A percentile compares a stretch with the other conserved stretches of the same genome.
These are phyloP conservation scores for Diaporthe sp. DNA, from an alignment of 2,329 filamentous ascomycete genomes.

Conservation along the genomic window DNA sequence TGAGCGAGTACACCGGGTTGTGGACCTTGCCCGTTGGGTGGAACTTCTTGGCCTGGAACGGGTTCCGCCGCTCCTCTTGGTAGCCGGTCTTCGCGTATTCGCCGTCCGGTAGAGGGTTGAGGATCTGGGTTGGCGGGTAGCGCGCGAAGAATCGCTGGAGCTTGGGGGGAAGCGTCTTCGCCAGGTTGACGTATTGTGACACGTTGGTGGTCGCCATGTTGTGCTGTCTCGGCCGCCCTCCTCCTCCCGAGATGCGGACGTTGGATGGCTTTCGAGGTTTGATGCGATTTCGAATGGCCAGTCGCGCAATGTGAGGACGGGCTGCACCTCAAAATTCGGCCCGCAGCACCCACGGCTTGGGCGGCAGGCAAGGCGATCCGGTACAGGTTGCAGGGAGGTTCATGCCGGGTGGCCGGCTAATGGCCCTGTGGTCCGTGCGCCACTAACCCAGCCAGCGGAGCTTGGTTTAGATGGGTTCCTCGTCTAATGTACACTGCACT, in stretches of 20 bases:
- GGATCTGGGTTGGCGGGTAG: constrained; percentile 81
- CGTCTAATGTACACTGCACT: background rate
- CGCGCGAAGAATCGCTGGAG: constrained; percentile 90
- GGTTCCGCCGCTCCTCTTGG: constrained; percentile 76
- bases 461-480: background rate
- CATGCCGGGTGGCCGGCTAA: background rate
- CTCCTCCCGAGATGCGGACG: constrained; percentile 41
- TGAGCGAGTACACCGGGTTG: constrained; percentile 84
- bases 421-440: background rate
- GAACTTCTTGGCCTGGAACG: constrained; percentile 86
- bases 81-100: constrained; percentile 60
- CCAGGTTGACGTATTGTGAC: constrained; percentile 67
- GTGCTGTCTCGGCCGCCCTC: constrained; percentile 38
- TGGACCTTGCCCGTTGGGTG: constrained; percentile 86
- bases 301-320: background rate
- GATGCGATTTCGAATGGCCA: background rate
- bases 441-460: background rate
- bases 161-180: constrained; percentile 80
- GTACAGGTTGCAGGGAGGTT: background rate
- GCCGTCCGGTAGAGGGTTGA: constrained; percentile 56
- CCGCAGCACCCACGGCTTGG: background rate
- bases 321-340: constrained; percentile 38
- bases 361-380: constrained; percentile 37
- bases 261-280: constrained; percentile 34
- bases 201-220: constrained; percentile 44